Evolutionary conservation across 805 yeast genomes (phyloP), one percentile per base, ranked within the genome.

Genomic region (Teunomyces barrocoloradensis): DNA sequence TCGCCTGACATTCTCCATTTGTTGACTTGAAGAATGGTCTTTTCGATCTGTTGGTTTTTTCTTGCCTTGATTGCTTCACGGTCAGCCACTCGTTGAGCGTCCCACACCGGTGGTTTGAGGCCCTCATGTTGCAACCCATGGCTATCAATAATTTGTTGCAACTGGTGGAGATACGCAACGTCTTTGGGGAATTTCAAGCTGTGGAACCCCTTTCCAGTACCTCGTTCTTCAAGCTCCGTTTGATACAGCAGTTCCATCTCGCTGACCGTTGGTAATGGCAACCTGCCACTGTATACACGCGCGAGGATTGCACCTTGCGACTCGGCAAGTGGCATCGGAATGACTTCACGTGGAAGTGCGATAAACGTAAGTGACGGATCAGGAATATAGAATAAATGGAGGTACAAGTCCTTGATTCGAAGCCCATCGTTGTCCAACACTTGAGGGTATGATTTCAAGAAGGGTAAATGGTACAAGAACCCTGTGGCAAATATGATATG

Each of bases 261-360:
- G 34, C 53, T 43, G 4, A 43, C 15, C 2, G 61, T 21, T 1
- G 75, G 76, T 4, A 69, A 50, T 3, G 48, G 23, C 2, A 57
- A 52, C 42, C 66, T 55, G 6, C 69, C 72, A n/a, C 66, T 56
- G 36, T 59, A 57, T 25, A 59, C 64, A 15, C 74, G 53, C 2
- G 75, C 57, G 1, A 68, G 63, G 5, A 65, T 46, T 0, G 68
- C 64, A 1, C 72, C 70, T 50, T 73, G 78, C 45, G 61, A 70
- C 53, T 73, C 77, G 49, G 66, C 58, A 47, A 73, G 66, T 0
- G 73, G 63, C 29, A 73, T 58, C 1, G 71, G 74, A 34, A 68
- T 71, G 9, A 52, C 51, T n/a, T 43, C 42, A 13, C 44, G 15
- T 61, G 59, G 45, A 65, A 68, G 11, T 7, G 74, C 75, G 4